A percentile compares a stretch with the other conserved stretches of the same genome.
Evolutionary conservation across 805 yeast genomes (phyloP).

Genomic region (Saccharomycopsis javanensis): DNA sequence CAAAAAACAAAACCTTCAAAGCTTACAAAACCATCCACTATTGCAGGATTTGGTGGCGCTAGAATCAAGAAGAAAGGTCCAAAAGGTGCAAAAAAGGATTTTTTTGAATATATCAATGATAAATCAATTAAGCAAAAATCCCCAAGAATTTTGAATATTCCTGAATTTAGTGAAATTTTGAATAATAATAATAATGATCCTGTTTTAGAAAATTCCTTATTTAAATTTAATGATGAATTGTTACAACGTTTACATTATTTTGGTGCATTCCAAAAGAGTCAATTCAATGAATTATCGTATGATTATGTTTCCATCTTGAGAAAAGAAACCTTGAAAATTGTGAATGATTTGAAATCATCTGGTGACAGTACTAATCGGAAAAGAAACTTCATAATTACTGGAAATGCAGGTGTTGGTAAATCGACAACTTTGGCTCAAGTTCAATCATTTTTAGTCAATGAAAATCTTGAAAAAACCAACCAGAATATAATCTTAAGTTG

Average conservation of each 20-base stretch:
- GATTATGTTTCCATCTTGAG: constrained; percentile 53
- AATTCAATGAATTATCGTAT: constrained; percentile 55
- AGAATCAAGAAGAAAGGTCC: constrained; percentile 4
- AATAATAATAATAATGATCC: background rate
- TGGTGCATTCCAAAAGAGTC: constrained; percentile 60
- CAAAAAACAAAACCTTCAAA: background rate
- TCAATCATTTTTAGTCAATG: constrained; percentile 42
- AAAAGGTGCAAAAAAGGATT: constrained; percentile 12
- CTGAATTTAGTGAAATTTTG: constrained; percentile 1
- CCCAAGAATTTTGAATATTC: constrained; percentile 1
- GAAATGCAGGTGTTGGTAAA: constrained; percentile 74
- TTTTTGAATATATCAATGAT: constrained; percentile 14
- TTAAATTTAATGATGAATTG: constrained; percentile 33
- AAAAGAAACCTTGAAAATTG: constrained; percentile 33
- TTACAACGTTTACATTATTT: constrained; percentile 38
- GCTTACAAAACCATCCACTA: background rate
- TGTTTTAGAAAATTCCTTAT: constrained; percentile 21
- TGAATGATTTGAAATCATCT: constrained; percentile 33
- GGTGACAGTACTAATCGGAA: constrained; percentile 27
- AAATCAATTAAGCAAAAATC: constrained; percentile 8
- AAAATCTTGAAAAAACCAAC: constrained; percentile 20
- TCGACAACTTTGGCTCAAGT: constrained; percentile 62
- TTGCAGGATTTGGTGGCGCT: background rate
- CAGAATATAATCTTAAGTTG: constrained; percentile 50
- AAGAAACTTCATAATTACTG: constrained; percentile 50